Base-by-base conservation (phyloP, 2,329 filamentous ascomycete species). In the Neonectria ditissima region DNA sequence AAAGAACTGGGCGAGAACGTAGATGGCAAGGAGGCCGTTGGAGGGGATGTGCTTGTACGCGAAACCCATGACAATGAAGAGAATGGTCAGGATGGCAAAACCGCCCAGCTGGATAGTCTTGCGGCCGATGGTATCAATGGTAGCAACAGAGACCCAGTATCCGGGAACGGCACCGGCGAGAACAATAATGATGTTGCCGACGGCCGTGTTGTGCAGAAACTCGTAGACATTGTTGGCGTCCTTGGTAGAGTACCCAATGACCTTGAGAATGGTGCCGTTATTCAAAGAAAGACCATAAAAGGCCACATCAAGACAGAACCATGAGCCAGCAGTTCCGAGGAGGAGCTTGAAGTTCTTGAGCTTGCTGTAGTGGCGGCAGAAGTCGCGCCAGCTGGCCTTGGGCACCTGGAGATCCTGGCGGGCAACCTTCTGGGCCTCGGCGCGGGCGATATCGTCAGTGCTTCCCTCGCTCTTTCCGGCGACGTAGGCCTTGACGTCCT, bases 291-390 rank as follows among this genome's bases (percentile, higher is more conserved):
- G 86, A 57, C 89, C 89, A 70, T 91, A 91, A 75, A 87, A 88
- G 30, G 87, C 86, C 62, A 83, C 78, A 65, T 82, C 82, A 56
- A 92, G 88, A 79, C 92, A 87, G 79, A 94, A 95, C 92, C 93
- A 97, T 2, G 92, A 95, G 43, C 91, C 90, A 13, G 92, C 91
- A 13, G 92, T 95, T n/a, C 92, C 92, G 44, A 93, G 81, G 0
- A 93, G 86, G 16, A 94, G 84, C 74, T 89, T 88, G 58, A 86
- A 88, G 75, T 95, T 90, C 81, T 89, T 91, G 83, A 86, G 88
- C 74, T 90, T 86, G 62, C 83, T 76, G 78, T 93, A 95, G 80
- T 95, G 90, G 34, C 77, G 78, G 78, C 82, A 76, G 80, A 96
- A 96, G 79, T 97, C 93, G 20, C 73, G 67, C 83, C 87, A 92